Conservation (phyloP, 2,329 filamentous ascomycete species). For the Fusarium heterosporum region DNA sequence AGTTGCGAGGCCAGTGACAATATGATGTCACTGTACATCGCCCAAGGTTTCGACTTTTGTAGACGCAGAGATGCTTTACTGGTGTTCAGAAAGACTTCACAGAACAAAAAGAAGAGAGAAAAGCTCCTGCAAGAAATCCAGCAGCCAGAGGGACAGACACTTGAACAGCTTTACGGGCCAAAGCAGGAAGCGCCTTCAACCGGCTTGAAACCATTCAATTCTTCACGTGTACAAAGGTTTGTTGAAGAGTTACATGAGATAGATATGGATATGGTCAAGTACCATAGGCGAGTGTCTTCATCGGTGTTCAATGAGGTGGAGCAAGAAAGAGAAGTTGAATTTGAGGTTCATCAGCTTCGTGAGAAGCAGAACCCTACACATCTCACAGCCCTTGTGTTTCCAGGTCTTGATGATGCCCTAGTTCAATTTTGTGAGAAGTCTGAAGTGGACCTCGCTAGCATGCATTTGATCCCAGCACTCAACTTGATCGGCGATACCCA, state of each 20-base stretch:
- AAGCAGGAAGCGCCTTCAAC: constrained; percentile 3
- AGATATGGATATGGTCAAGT: neutral
- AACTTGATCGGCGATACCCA: neutral
- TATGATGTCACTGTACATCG: constrained; percentile 66
- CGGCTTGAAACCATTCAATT: constrained; percentile 1
- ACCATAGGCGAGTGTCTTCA: constrained; percentile 45
- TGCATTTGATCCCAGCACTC: neutral
- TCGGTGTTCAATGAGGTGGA: constrained; percentile 70
- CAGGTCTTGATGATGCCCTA: constrained; percentile 56
- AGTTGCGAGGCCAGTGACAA: constrained; percentile 71
- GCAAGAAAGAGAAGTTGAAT: constrained; percentile 69
- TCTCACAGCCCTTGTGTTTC: constrained; percentile 56
- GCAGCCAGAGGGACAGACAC: constrained; percentile 66
- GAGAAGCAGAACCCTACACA: constrained; percentile 62
- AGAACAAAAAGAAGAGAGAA: constrained; percentile 48
- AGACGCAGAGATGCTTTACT: constrained; percentile 62
- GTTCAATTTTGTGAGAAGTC: constrained; percentile 1
- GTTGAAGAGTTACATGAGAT: neutral
- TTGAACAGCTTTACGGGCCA: constrained; percentile 68
- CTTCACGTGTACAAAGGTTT: neutral
- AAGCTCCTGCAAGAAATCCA: constrained; percentile 47
- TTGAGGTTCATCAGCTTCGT: constrained; percentile 68
- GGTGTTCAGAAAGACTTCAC: constrained; percentile 57
- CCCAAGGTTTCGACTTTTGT: constrained; percentile 72
- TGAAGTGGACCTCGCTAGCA: neutral